Percentiles rank a stretch among this genome's conserved stretches.
These are phyloP conservation scores for Lachnellula subtilissima DNA, from an alignment of 2,329 filamentous ascomycete species.

Conservation along the genomic window DNA sequence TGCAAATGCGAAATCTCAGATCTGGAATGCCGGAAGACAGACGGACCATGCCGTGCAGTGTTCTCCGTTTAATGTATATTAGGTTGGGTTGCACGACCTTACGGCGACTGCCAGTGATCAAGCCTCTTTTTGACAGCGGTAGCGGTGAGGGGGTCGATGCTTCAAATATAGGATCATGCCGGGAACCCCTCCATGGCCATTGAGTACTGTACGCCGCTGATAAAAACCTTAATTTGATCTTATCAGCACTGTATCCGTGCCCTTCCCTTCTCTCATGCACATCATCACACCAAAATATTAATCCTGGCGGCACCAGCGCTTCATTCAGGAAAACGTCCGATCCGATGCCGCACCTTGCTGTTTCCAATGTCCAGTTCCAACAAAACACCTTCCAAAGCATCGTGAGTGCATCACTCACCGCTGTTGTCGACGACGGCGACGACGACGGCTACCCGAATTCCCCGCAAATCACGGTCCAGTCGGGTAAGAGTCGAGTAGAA, in stretches of 20 bases:
- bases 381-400: no score
- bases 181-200: background rate
- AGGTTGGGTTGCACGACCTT: background rate
- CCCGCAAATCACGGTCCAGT: no score
- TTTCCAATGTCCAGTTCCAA: no score
- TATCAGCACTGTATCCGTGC: background rate
- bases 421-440: no score
- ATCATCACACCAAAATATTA: background rate
- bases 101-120: background rate
- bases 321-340: background rate
- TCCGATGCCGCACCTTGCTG: background rate
- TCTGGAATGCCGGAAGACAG: background rate
- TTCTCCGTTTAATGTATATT: background rate
- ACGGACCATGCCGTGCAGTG: background rate
- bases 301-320: slow-evolving; percentile 3
- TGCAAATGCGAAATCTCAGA: no score
- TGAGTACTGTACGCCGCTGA: background rate
- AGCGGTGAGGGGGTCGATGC: background rate
- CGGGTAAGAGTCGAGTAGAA: no score
- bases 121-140: background rate
- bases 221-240: slow-evolving; percentile 1
- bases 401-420: no score
- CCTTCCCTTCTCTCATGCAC: background rate
- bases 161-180: background rate
- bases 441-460: no score